A percentile compares a stretch with the other conserved stretches of the same genome.
These are phyloP conservation scores for Corchorus capsularis DNA, from an alignment of 345 rosid species.

Conservation along the genomic window DNA sequence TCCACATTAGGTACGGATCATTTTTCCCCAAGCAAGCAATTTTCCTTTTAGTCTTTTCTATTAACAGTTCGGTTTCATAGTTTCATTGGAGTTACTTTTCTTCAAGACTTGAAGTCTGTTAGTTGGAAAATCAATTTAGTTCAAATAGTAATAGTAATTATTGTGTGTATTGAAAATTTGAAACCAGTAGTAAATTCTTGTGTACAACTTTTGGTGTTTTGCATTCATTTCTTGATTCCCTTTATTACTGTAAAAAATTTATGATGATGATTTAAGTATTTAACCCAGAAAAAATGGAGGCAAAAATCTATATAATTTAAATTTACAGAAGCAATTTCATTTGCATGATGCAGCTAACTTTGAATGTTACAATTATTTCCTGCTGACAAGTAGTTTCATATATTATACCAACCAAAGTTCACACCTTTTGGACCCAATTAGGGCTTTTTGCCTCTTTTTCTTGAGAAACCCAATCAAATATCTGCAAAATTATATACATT, in stretches of 20 bases:
- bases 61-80: not conserved
- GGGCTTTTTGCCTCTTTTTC: not conserved
- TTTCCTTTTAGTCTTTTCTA: not conserved
- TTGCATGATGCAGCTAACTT: not conserved
- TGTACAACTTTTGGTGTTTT: not conserved
- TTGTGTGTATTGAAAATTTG: not conserved
- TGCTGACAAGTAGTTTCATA: not conserved
- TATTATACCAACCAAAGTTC: not conserved
- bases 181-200: not conserved
- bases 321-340: not conserved
- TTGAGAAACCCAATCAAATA: not conserved
- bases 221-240: not conserved
- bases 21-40: not conserved
- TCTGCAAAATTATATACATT: not conserved
- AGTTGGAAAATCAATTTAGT: not conserved
- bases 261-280: too few relatives aligned
- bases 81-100: not conserved
- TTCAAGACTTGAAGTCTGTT: not conserved
- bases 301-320: too few relatives aligned
- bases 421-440: not conserved
- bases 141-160: not conserved
- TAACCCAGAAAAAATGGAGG: not conserved
- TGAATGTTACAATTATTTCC: not conserved
- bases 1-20: slow-evolving; percentile 47
- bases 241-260: not conserved